Conservation (phyloP, 23 red algal genomes). For the Gracilariopsis chorda region DNA sequence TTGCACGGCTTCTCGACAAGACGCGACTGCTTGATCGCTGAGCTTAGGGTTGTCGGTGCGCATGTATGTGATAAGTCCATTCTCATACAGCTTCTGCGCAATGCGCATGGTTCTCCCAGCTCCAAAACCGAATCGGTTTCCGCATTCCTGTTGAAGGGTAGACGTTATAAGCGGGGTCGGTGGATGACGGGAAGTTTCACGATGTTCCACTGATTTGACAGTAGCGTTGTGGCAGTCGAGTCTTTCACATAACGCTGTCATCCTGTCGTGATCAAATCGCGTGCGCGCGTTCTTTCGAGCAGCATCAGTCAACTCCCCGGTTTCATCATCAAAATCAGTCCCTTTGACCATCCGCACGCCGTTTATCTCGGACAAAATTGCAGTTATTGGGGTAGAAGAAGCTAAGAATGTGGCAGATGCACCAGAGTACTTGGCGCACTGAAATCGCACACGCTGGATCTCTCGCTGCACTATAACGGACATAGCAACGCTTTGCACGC, state of each 20-base stretch:
- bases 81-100: conserved; percentile 91
- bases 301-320: conserved; percentile 47
- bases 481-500: conserved; percentile 95
- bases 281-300: background rate
- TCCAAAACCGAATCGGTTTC: conserved; percentile 67
- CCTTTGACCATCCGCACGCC: conserved; percentile 71
- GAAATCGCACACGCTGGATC: conserved; percentile 70
- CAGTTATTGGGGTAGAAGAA: background rate
- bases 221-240: conserved; percentile 10
- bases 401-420: conserved; percentile 29
- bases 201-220: conserved; percentile 29
- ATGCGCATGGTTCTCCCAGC: conserved; percentile 81
- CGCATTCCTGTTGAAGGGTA: conserved; percentile 93
- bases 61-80: conserved; percentile 97
- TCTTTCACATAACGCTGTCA: conserved; percentile 7
- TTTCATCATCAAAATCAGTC: conserved; percentile 88
- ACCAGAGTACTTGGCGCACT: conserved; percentile 47
- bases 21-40: conserved; percentile 71
- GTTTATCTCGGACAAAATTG: conserved; percentile 40
- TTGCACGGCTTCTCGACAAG: conserved; percentile 53
- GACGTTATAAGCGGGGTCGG: conserved; percentile 93
- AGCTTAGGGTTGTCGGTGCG: conserved; percentile 90
- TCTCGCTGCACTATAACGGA: conserved; percentile 88
- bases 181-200: conserved; percentile 31
- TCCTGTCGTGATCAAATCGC: conserved; percentile 10